phyloP scores from a whole-genome alignment of 2,329 filamentous ascomycete genomes.

The Cordyceps pruinosa region DNA sequence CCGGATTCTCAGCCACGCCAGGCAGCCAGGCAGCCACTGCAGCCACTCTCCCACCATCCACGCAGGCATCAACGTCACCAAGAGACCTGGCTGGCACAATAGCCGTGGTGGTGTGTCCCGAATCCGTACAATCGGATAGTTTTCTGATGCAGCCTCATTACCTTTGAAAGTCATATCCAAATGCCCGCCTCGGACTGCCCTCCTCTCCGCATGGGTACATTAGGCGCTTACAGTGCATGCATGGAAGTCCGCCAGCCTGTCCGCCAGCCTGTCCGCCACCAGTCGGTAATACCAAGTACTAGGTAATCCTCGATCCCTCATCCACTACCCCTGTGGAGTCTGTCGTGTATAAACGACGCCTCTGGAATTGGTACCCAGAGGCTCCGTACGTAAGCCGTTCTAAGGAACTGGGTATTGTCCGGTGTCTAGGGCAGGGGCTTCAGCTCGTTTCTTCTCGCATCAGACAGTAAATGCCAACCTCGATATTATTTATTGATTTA shows the following conservation, averaged over 20 bases:
- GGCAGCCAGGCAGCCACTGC: background rate
- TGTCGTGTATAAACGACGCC: background rate
- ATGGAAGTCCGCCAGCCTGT: no score
- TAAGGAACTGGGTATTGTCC: background rate
- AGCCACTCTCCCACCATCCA: background rate
- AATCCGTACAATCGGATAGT: no score
- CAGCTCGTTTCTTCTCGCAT: background rate
- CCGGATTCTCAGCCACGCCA: no score
- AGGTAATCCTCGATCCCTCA: no score
- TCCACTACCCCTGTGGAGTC: background rate
- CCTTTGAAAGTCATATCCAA: background rate
- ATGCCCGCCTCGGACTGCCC: background rate
- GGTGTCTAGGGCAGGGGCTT: background rate
- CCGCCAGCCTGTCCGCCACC: no score
- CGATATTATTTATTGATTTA: background rate
- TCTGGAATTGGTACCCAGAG: slow-evolving; percentile 1
- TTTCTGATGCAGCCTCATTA: no score
- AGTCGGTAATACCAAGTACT: no score
- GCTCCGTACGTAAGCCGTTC: background rate
- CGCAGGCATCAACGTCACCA: background rate
- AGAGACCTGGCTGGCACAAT: no score
- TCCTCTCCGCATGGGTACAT: no score
- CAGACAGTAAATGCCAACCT: background rate
- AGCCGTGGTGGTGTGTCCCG: no score
- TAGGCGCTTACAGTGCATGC: no score